These are phyloP conservation scores for Colletotrichum melonis DNA, from an alignment of 2,329 filamentous ascomycete genomes.

Conservation along the genomic window DNA sequence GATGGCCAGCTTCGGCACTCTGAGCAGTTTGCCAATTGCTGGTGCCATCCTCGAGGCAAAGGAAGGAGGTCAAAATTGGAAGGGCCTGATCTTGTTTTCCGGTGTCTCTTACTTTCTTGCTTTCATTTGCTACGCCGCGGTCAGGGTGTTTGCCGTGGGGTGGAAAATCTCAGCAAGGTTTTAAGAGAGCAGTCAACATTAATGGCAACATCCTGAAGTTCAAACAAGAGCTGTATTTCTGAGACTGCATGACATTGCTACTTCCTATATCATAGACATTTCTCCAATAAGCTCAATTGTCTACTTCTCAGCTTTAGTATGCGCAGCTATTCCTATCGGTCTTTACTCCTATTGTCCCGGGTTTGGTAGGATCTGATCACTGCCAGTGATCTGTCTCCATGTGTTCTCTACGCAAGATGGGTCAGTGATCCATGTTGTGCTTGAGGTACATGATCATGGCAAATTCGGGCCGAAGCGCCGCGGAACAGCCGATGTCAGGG, in stretches of 20 bases:
- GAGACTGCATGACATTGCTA: neutral
- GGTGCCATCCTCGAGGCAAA: slow-evolving; percentile 44
- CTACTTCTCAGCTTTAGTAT: too few species aligned
- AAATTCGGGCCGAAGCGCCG: neutral
- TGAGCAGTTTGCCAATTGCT: slow-evolving; percentile 58
- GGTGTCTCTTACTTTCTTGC: slow-evolving; percentile 32
- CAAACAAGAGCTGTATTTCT: neutral
- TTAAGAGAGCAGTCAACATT: neutral
- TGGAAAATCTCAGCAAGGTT: slow-evolving; percentile 27
- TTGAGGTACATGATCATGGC: neutral
- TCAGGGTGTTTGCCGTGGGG: slow-evolving; percentile 28
- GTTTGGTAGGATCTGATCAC: too few species aligned
- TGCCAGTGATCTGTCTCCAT: too few species aligned
- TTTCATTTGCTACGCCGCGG: slow-evolving; percentile 31
- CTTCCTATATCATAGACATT: too few species aligned
- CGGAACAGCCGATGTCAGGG: neutral
- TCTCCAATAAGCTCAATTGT: too few species aligned
- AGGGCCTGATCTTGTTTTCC: slow-evolving; percentile 28
- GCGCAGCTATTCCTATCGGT: too few species aligned
- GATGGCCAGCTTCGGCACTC: slow-evolving; percentile 77
- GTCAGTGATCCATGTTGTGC: neutral
- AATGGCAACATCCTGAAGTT: neutral
- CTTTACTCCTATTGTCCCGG: too few species aligned
- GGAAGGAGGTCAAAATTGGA: slow-evolving; percentile 25
- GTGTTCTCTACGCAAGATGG: too few species aligned